Conservation (phyloP, 139 green algal genomes). For the Astrephomene gubernaculifera region DNA sequence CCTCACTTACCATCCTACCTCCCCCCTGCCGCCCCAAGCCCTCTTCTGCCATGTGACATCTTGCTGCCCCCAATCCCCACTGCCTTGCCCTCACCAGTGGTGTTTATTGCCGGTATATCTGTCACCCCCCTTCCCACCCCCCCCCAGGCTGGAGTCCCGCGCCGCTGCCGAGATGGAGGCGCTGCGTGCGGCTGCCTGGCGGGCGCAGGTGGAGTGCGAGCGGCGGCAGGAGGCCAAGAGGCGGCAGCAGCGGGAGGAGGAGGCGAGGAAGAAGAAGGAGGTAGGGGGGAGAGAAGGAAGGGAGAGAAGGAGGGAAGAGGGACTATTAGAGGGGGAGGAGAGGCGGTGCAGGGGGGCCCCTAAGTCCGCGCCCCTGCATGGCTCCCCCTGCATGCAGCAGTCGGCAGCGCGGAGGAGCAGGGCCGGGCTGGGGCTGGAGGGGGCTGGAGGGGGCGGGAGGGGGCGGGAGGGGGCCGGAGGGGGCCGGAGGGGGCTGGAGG, state of each 20-base stretch:
- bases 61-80: too few species aligned
- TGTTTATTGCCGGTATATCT: not conserved
- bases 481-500: too few species aligned
- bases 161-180: slow-evolving; percentile 50
- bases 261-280: slow-evolving; percentile 56
- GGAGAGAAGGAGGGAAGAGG: slow-evolving; percentile 53
- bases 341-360: not conserved
- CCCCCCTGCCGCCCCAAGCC: too few species aligned
- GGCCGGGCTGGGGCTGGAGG: too few species aligned
- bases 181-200: slow-evolving; percentile 50
- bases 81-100: too few species aligned
- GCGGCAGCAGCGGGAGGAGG: slow-evolving; percentile 61
- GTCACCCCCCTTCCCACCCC: not conserved
- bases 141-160: slow-evolving; percentile 1
- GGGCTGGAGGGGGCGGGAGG: too few species aligned
- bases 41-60: too few species aligned
- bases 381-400: too few species aligned
- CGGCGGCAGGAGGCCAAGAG: slow-evolving; percentile 60
- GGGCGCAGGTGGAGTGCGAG: slow-evolving; percentile 58
- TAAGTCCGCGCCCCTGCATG: not conserved
- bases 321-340: not conserved
- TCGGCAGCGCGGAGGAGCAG: too few species aligned
- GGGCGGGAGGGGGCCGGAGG: too few species aligned
- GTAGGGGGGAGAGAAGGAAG: slow-evolving; percentile 6
- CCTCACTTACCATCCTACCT: too few species aligned